Evolutionary conservation across 305 asterid species (phyloP).

Genomic region (Striga hermonthica): DNA sequence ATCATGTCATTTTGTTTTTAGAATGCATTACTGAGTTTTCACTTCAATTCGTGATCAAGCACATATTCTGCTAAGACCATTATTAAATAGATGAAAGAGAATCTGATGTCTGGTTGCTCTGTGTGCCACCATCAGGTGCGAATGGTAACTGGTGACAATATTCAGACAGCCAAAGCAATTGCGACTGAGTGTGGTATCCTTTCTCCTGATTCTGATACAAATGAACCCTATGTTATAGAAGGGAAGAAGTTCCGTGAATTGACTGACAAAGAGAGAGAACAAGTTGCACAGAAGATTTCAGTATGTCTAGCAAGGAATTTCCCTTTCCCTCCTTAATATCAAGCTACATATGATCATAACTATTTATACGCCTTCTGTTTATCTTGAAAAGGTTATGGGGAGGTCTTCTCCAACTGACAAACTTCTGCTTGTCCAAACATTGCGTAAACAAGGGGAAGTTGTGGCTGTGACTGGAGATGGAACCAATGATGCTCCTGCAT

Average conservation of each 20-base stretch:
- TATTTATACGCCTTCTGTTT: constrained; percentile 25
- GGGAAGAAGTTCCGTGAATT: constrained; percentile 84
- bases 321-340: constrained; percentile 1
- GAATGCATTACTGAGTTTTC: too few species aligned
- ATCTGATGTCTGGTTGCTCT: constrained; percentile 25
- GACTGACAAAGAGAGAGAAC: constrained; percentile 73
- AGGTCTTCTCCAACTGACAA: constrained; percentile 94
- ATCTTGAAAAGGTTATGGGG: constrained; percentile 77
- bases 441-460: constrained; percentile 89
- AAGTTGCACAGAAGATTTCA: constrained; percentile 58
- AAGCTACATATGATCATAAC: constrained; percentile 21
- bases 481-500: constrained; percentile 97
- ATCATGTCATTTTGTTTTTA: too few species aligned
- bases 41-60: not conserved
- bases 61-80: constrained; percentile 10
- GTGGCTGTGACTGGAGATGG: constrained; percentile 99
- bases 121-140: constrained; percentile 62
- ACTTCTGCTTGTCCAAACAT: constrained; percentile 87
- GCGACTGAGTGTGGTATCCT: constrained; percentile 95
- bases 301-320: constrained; percentile 42
- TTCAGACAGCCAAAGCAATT: constrained; percentile 97
- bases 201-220: constrained; percentile 56
- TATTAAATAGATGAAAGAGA: not conserved
- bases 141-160: constrained; percentile 97
- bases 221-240: constrained; percentile 71